Percentiles rank a stretch among this genome's conserved stretches.
These are phyloP conservation scores for Dothiorella sarmentorum DNA, from an alignment of 2,329 filamentous ascomycete species.

Conservation along the genomic window DNA sequence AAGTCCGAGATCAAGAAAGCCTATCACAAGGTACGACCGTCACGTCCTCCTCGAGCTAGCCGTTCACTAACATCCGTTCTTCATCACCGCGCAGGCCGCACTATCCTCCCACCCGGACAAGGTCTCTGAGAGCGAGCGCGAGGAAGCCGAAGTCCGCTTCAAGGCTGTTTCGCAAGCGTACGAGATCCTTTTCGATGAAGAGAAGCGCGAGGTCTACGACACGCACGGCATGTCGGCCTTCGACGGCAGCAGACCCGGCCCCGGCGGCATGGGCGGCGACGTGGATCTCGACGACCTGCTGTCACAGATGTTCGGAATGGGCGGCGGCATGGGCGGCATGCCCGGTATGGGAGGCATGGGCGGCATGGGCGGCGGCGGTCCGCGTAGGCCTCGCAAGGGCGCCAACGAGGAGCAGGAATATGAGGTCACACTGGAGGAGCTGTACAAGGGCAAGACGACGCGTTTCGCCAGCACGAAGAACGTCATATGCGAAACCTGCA, in stretches of 20 bases:
- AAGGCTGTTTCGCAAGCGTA: conserved; percentile 92
- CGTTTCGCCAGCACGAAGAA: conserved; percentile 96
- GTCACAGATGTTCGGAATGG: conserved; percentile 81
- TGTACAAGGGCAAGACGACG: conserved; percentile 98
- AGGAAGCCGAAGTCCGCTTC: conserved; percentile 85
- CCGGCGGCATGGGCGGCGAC: conserved; percentile 60
- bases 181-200: conserved; percentile 94
- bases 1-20: conserved; percentile 89
- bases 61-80: conserved; percentile 19
- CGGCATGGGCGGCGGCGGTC: conserved; percentile 52
- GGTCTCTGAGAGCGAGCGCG: conserved; percentile 79
- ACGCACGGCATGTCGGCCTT: conserved; percentile 95
- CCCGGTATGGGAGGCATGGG: conserved; percentile 49
- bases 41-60: no score
- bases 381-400: conserved; percentile 60
- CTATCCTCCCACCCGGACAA: conserved; percentile 93
- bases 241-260: conserved; percentile 68
- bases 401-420: conserved; percentile 87
- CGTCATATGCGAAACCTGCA: conserved; percentile 81
- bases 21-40: conserved; percentile 74
- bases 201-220: conserved; percentile 90
- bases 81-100: conserved; percentile 63
- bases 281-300: conserved; percentile 90
- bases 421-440: conserved; percentile 84
- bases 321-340: conserved; percentile 55